Evolutionary conservation across 768 basidiomycete genomes (phyloP), one percentile per base, ranked within the genome.

Genomic region (Heimioporus sp.): DNA sequence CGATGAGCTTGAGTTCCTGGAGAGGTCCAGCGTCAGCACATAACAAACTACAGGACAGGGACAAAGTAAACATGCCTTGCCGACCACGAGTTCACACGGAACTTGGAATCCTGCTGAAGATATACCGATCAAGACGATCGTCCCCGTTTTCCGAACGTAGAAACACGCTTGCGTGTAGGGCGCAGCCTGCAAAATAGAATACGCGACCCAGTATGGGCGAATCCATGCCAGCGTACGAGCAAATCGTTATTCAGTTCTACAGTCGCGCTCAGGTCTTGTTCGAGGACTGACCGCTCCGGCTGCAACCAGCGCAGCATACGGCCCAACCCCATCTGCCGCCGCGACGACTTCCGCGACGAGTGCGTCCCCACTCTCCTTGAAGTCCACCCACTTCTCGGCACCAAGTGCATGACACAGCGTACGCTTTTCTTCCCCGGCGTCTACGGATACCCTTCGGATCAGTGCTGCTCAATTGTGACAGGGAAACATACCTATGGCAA

Each of bases 371-470:
- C 63, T 64, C 51, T 71, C 63, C 54, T 68, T 72, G 67, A 79
- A 81, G 63, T 81, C 80, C 53, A 81, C 48, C 63, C 64, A 67
- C 54, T 65, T 76, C 53, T 76, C 74, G 0, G 72, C 72, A 2
- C 78, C 76, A 48, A 78, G 70, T 15, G 59, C 19, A 47, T 65
- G 54, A 56, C 71, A 72, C 24, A 76, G 55, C 13, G 67, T 53
- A 24, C 65, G 61, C 62, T 79, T 79, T 28, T 67, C 72, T 10
- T 61, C 72, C 19, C 79, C 76, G 5, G 65, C 74, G 52, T 81
- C 80, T 69, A 10, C 20, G n/a, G 15, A 34, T 21, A 39, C 10
- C 9, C 8, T 19, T 39, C 38, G 16, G 38, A 9, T 9, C 9
- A n/a, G 7, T 2, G 17, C 4, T 28, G 11, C 15, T 17, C 11